Base-by-base conservation (phyloP, 208 protist genomes). In the Trypanosoma conorhini region DNA sequence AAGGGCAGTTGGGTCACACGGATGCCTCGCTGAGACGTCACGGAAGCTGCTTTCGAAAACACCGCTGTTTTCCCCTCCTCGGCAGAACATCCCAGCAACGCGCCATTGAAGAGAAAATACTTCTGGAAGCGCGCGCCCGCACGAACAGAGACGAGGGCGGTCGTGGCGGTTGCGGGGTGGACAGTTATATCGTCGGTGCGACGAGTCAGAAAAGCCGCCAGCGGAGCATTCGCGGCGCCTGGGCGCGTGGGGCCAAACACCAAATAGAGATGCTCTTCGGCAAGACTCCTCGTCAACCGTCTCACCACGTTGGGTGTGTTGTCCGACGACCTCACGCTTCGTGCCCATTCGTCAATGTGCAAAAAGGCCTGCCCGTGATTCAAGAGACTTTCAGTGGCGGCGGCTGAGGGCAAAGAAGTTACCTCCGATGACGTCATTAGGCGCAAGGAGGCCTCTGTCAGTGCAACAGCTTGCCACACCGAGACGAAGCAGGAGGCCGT, bases 401-500 rank as follows among this genome's bases (percentile, higher is more conserved):
- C 46, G 44, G 42, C 50, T 26, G 67, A 44, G 21, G 59, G 22
- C 5, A 30, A 56, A 52, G 31, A 56, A 52, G 3, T 17, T 33
- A 48, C 13, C 17, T 66, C 35, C 13, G 7, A 12, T 48, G 51
- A 56, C 40, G 58, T 63, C 7, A 50, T 21, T 12, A 68, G 31
- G 30, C 60, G 68, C 10, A 68, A 48, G 21, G 28, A 72, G n/a
- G 55, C 52, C 61, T 65, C 59, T 31, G 21, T 8, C 17, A 35
- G 10, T 0, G 24, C 17, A 40, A 60, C 31, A 55, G 60, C 13
- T 59, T 61, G 28, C 76, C 67, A 82, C 19, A 83, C 58, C 1
- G 81, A 90, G 3, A 90, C 61, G 9, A 80, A 74, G 71, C 81
- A 85, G 15, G 75, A 59, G 22, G 33, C 46, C 22, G 30, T 65